Evolutionary conservation across 495 filamentous ascomycete species (phyloP), one percentile per base, ranked within the genome.

Genomic region (Clohesyomyces aquaticus): DNA sequence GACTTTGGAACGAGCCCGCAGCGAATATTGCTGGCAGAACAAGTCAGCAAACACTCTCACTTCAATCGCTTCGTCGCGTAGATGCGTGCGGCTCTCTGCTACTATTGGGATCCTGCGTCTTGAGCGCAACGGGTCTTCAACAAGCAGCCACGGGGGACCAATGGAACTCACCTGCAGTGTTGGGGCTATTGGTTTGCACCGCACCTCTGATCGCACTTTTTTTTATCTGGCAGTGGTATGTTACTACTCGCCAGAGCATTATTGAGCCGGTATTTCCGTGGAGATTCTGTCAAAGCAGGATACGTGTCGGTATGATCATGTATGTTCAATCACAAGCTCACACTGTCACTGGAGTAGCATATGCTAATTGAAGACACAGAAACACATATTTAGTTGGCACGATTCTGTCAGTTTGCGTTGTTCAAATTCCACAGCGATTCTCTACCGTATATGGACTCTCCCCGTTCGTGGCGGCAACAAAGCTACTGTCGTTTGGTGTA

Each of bases 351-450:
- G 6, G 14, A 14, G 32, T 6, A 38, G 32, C 32, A 38, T 6
- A 6, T 6, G 23, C 32, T 38, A 38, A 38, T 14, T 38, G 32
- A 38, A 38, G n/a, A 38, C 32, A 6, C 16, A 61, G 57, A 21
- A 61, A 27, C 29, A 51, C 59, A 4, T 27, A 49, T 8, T 27
- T 65, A n/a, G 16, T 6, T 41, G 61, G 61, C 16, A 26, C 11
- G 1, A n/a, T 55, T 26, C 43, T 58, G 2, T 46, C 41, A 8
- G 27, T 47, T 11, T n/a, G 19, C 16, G 27, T 65, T 8, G 41
- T 59, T 4, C 52, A 65, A 18, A 59, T 65, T 23, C 61, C 61
- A 12, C 61, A 65, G 29, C 61, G 47, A 3, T 65, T 49, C 32
- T 41, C 27, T 25, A 59, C 41, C 6, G 55, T 59, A 4, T 28